Evolutionary conservation across 169 alveolate genomes (phyloP), one percentile per base, ranked within the genome.

Genomic region (Eimeria maxima): DNA sequence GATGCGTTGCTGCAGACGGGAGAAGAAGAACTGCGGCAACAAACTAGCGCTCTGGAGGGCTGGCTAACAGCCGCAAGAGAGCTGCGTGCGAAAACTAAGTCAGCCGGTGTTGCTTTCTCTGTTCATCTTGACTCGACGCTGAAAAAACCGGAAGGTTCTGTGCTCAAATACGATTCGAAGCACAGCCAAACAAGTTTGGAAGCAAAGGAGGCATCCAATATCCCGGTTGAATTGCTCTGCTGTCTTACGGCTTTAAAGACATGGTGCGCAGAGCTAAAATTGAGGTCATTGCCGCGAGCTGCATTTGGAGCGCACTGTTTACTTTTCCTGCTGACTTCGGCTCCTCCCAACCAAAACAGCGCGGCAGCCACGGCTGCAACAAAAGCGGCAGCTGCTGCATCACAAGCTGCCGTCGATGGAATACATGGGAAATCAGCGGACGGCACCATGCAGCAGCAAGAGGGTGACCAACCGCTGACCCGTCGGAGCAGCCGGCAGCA

Each of bases 281-380:
- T 87, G 78, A 47, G 93, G 50, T 87, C 93, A 38, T 71, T 87
- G 60, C 93, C 78, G 5, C 93, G 93, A 29, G 93, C 93, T 50
- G 81, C 93, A 63, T 87, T 87, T 60, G 93, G 93, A 63, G 93
- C 93, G 44, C 93, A 87, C 45, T 63, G 42, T 42, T 87, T 87
- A 65, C 93, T 87, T 87, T 87, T 87, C 24, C 81, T 87, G 83
- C 93, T 87, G 27, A 87, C 93, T 16, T 60, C 78, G 50, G 93
- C 93, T n/a, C 81, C 93, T n/a, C 93, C 93, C 22, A 87, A 87
- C 53, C 81, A 60, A 29, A 87, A 87, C 93, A 87, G 93, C 81
- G 11, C 93, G 20, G 93, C 93, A 60, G 93, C 93, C 60, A 87
- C 81, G 78, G 93, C 93, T 22, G 93, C 81, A 44, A 87, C 93